phyloP scores from a whole-genome alignment of 2,329 filamentous ascomycete species.

The Furcasterigmium sp. region DNA sequence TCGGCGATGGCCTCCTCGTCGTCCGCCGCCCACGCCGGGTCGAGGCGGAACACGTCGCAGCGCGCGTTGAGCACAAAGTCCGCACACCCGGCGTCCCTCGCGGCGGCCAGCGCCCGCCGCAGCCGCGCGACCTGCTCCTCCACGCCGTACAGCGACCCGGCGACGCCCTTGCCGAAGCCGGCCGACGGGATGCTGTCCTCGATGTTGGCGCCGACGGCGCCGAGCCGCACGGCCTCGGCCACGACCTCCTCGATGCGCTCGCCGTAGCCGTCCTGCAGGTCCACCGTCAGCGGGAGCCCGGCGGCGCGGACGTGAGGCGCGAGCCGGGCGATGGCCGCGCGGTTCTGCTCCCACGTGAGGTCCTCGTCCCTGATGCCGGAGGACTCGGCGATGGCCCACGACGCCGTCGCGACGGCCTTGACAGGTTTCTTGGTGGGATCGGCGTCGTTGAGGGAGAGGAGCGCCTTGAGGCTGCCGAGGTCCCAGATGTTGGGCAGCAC shows the following conservation, averaged over 20 bases:
- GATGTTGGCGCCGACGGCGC: slow-evolving; percentile 53
- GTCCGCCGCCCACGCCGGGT: slow-evolving; percentile 18
- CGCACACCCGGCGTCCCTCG: slow-evolving; percentile 39
- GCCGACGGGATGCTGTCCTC: slow-evolving; percentile 41
- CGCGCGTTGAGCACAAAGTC: slow-evolving; percentile 55
- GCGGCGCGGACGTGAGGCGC: slow-evolving; percentile 31
- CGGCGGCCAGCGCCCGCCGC: slow-evolving; percentile 31
- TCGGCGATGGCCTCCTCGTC: slow-evolving; percentile 35
- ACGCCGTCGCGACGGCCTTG: slow-evolving; percentile 42
- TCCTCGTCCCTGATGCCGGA: slow-evolving; percentile 40
- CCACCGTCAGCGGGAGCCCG: slow-evolving; percentile 46
- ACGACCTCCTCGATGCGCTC: slow-evolving; percentile 38
- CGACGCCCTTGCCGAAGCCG: slow-evolving; percentile 25
- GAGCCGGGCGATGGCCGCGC: slow-evolving; percentile 39
- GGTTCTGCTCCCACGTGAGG: slow-evolving; percentile 44
- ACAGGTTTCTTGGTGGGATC: slow-evolving; percentile 22
- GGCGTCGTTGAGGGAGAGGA: slow-evolving; percentile 35
- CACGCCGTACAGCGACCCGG: slow-evolving; percentile 25
- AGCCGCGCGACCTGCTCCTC: slow-evolving; percentile 45
- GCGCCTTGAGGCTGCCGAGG: slow-evolving; percentile 36
- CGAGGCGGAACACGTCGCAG: slow-evolving; percentile 43
- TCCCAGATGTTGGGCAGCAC: slow-evolving; percentile 54
- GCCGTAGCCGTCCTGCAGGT: slow-evolving; percentile 58
- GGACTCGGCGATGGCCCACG: slow-evolving; percentile 42
- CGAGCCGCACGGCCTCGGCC: slow-evolving; percentile 37